Percentiles rank a stretch among this genome's conserved stretches.
These are phyloP conservation scores for Hypoxylon sp. DNA, from an alignment of 2,329 filamentous ascomycete genomes.

Conservation along the genomic window DNA sequence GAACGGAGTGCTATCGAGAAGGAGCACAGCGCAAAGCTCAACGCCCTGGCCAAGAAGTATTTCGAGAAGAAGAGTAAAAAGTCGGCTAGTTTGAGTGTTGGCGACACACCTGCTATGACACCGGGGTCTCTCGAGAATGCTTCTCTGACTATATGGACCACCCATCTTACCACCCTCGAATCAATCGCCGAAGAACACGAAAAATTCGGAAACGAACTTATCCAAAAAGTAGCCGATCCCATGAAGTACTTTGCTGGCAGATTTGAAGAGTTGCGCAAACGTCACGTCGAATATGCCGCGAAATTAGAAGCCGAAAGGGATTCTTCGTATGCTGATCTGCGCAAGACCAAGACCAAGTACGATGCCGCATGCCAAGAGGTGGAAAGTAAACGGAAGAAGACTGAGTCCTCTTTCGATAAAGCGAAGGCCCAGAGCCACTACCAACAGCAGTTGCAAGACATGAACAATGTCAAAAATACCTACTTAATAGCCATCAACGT, in stretches of 20 bases:
- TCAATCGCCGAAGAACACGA: conserved; percentile 91
- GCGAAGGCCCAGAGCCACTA: conserved; percentile 91
- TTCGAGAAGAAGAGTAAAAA: conserved; percentile 97
- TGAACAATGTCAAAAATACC: conserved; percentile 99
- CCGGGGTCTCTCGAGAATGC: conserved; percentile 96
- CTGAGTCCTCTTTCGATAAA: conserved; percentile 94
- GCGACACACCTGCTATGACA: conserved; percentile 92
- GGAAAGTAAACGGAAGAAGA: conserved; percentile 94
- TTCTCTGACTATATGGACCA: conserved; percentile 96
- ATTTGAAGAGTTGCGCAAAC: conserved; percentile 94
- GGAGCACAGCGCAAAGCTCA: conserved; percentile 93
- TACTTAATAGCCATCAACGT: conserved; percentile 97
- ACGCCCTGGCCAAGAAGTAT: conserved; percentile 92
- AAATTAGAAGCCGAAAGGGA: conserved; percentile 94
- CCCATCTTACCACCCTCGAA: conserved; percentile 92
- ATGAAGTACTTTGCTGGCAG: conserved; percentile 80
- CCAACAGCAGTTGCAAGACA: conserved; percentile 91
- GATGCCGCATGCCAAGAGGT: conserved; percentile 94
- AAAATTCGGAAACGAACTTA: conserved; percentile 82
- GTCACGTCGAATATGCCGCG: conserved; percentile 87
- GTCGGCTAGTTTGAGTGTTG: conserved; percentile 88
- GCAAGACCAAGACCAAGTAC: conserved; percentile 94
- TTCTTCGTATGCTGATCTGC: conserved; percentile 83
- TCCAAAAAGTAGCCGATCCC: conserved; percentile 87
- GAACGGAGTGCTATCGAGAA: conserved; percentile 95